phyloP scores from a whole-genome alignment of 73 alveolate genomes.

The Paramecium sexaurelia region DNA sequence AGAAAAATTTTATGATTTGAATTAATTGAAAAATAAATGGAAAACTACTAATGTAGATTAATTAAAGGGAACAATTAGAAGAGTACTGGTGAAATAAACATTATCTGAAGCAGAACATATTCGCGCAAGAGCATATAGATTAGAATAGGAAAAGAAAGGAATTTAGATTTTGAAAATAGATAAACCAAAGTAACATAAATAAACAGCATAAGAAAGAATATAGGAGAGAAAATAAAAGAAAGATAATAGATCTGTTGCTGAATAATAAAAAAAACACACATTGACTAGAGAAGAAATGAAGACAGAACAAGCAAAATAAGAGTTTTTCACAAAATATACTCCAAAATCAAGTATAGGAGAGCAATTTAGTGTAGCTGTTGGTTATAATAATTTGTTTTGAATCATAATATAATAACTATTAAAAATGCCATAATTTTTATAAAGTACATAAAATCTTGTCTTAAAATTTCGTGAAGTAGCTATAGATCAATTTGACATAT shows the following conservation, averaged over 20 bases:
- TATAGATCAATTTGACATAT: background rate
- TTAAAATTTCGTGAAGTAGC: background rate
- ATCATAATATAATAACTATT: background rate
- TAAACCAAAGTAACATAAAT: background rate
- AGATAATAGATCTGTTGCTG: background rate
- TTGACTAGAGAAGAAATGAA: constrained; percentile 26
- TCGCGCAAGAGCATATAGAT: constrained; percentile 24
- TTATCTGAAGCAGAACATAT: constrained; percentile 40
- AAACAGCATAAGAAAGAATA: background rate
- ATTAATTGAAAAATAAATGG: constrained; percentile 35
- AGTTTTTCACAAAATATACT: background rate
- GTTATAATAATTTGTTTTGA: constrained; percentile 43
- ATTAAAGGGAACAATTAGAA: constrained; percentile 19
- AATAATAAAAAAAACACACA: background rate
- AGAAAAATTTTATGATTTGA: constrained; percentile 42
- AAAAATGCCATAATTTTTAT: background rate
- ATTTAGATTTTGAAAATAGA: background rate
- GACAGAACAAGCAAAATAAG: background rate
- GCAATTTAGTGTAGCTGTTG: constrained; percentile 39
- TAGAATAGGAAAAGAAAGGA: background rate
- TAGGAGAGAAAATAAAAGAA: background rate
- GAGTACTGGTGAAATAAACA: constrained; percentile 16
- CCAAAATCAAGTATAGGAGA: constrained; percentile 7
- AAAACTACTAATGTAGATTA: background rate
- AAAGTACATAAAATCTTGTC: background rate